Evolutionary conservation across 2,329 filamentous ascomycete genomes (phyloP).

Genomic region (Colletotrichum plurivorum): DNA sequence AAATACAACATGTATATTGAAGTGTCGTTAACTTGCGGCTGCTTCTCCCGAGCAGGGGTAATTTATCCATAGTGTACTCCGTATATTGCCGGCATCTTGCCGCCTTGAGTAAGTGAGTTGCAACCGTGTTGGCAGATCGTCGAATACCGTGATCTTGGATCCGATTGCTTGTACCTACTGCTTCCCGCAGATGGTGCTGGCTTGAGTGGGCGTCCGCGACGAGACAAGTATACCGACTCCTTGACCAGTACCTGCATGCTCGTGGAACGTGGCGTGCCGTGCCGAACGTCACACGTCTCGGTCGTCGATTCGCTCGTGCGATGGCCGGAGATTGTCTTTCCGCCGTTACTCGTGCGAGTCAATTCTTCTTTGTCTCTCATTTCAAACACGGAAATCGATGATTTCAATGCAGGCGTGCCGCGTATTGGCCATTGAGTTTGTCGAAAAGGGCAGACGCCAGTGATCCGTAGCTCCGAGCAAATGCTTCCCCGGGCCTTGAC

Average conservation of each 20-base stretch:
- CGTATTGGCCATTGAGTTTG: too few relatives aligned
- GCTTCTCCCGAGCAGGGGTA: conserved; percentile 17
- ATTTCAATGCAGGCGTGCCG: too few relatives aligned
- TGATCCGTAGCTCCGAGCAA: neutral
- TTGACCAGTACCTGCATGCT: neutral
- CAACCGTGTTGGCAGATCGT: conserved; percentile 11
- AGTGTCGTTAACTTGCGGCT: conserved; percentile 31
- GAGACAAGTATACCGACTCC: neutral
- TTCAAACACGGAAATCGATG: too few relatives aligned
- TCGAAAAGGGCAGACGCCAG: too few relatives aligned
- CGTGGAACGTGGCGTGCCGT: neutral
- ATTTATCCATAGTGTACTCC: conserved; percentile 17
- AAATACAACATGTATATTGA: conserved; percentile 7
- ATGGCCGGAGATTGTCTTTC: neutral
- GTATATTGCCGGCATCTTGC: conserved; percentile 26
- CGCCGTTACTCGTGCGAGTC: neutral
- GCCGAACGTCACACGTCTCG: neutral
- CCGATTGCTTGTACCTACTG: conserved; percentile 15
- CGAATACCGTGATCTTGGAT: conserved; percentile 31
- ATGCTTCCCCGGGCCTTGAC: neutral
- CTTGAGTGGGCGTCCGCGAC: neutral
- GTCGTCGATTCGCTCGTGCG: neutral
- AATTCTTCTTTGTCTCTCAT: neutral
- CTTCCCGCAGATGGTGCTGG: neutral
- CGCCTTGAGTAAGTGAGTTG: conserved; percentile 6